These are phyloP conservation scores for Trichothecium roseum DNA, from an alignment of 2,329 filamentous ascomycete genomes.

Conservation along the genomic window DNA sequence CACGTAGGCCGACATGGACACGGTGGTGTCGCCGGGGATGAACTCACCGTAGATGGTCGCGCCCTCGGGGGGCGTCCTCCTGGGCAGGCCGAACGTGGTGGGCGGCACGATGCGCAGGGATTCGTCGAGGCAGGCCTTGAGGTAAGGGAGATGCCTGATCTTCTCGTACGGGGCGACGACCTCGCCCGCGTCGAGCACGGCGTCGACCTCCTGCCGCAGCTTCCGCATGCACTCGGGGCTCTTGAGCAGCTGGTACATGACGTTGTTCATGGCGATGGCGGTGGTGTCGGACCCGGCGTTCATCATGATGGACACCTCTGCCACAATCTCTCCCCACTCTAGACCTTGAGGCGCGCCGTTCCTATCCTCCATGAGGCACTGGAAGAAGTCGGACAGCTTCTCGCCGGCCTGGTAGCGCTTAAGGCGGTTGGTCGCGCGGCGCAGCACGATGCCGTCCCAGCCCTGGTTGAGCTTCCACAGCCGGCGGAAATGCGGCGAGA, in stretches of 20 bases:
- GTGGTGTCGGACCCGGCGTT: slow-evolving; percentile 42
- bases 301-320: slow-evolving; percentile 43
- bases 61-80: slow-evolving; percentile 16
- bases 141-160: slow-evolving; percentile 39
- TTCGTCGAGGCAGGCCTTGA: slow-evolving; percentile 41
- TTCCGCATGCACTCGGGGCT: slow-evolving; percentile 27
- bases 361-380: slow-evolving; percentile 39
- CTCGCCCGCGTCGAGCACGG: slow-evolving; percentile 29
- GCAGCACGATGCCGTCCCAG: slow-evolving; percentile 14
- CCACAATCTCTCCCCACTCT: slow-evolving; percentile 47
- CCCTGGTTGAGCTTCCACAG: no score
- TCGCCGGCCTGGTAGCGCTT: slow-evolving; percentile 38
- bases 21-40: slow-evolving; percentile 23
- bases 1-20: slow-evolving; percentile 26
- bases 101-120: slow-evolving; percentile 21
- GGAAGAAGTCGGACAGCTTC: slow-evolving; percentile 49
- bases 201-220: slow-evolving; percentile 34
- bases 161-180: slow-evolving; percentile 37
- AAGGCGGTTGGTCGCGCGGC: slow-evolving; percentile 24
- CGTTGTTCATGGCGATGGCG: slow-evolving; percentile 36
- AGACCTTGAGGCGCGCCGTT: slow-evolving; percentile 29
- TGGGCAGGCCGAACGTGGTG: slow-evolving; percentile 16
- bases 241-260: slow-evolving; percentile 40
- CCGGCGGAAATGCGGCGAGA: no score
- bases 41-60: slow-evolving; percentile 19